phyloP scores from a whole-genome alignment of 257 asterid genomes.

The Henckelia pumila region DNA sequence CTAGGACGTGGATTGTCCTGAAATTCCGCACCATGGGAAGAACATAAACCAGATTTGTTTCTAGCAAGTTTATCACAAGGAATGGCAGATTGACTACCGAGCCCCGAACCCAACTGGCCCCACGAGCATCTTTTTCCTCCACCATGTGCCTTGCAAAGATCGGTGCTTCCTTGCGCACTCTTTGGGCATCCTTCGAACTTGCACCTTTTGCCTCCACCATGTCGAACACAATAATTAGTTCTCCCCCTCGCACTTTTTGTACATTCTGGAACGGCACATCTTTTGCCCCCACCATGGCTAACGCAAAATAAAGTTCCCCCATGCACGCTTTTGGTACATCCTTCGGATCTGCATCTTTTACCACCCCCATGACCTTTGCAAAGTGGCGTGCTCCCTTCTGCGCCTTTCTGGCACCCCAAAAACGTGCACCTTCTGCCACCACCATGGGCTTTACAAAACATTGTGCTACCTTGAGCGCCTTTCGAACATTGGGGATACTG shows the following conservation, averaged over 20 bases:
- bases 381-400: slow-evolving; percentile 59
- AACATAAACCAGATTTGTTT: slow-evolving; percentile 56
- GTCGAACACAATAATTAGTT: slow-evolving; percentile 55
- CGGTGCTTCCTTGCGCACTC: slow-evolving; percentile 71
- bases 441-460: slow-evolving; percentile 60
- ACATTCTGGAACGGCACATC: slow-evolving; percentile 47
- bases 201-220: slow-evolving; percentile 79
- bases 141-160: slow-evolving; percentile 59
- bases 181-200: slow-evolving; percentile 46
- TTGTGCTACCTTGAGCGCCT: slow-evolving; percentile 66
- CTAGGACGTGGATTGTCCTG: slow-evolving; percentile 29
- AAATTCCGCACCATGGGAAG: slow-evolving; percentile 44
- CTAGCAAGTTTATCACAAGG: slow-evolving; percentile 59
- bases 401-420: slow-evolving; percentile 62
- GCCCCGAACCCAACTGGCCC: slow-evolving; percentile 39
- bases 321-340: slow-evolving; percentile 61
- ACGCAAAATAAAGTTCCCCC: slow-evolving; percentile 66
- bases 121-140: slow-evolving; percentile 65
- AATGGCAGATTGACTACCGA: slow-evolving; percentile 21
- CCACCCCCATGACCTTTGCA: slow-evolving; percentile 74
- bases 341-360: slow-evolving; percentile 51
- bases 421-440: slow-evolving; percentile 61
- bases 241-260: slow-evolving; percentile 64
- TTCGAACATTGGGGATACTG: slow-evolving; percentile 48
- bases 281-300: slow-evolving; percentile 61